Base-by-base conservation (phyloP, 441 rosid species). In the Syzygium malaccense region DNA sequence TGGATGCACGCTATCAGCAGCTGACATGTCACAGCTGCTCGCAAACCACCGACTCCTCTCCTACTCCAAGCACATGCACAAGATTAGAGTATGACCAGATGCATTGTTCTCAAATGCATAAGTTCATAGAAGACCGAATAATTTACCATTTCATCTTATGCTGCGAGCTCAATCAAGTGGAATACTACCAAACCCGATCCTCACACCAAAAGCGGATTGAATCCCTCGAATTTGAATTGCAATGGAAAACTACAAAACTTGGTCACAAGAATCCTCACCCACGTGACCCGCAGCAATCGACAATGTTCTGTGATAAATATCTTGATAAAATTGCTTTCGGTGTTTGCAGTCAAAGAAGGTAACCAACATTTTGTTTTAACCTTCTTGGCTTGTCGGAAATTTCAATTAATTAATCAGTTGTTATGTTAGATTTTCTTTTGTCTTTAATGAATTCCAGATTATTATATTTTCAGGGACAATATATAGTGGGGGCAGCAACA, bases 21-120 rank as follows among this genome's bases (percentile, higher is more conserved):
- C 4, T 19, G 2, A 20, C 8, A 5, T 10, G 15, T 0, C 48
- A 45, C 48, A 8, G 10, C 9, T 1, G 6, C 12, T 19, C 0
- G 5, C 49, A 37, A 10, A 37, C 7, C 28, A 71, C 80, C 4
- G 1, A 71, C 10, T 33, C 19, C 11, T 71, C 11, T 19, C 14
- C 4, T 0, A 1, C 28, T 71, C 80, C 79, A 33, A 68, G 33
- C 12, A 33, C 26, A 19, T 20, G 49, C 83, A 12, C 17, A 4
- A 11, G 51, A 75, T 37, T 11, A 75, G 41, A 37, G 5, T 20
- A 75, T 23, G 83, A 23, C 83, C 83, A 41, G 51, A 20, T 75
- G 83, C 28, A 37, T 23, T 3, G 83, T 41, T 75, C 51, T 75
- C 20, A 11, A 3, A 25, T 23, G n/a, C 0, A 11, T 11, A 23